A percentile compares a stretch with the other conserved stretches of the same genome.
Conservation (phyloP, 768 basidiomycete species). For the Tulasnella calospora region DNA sequence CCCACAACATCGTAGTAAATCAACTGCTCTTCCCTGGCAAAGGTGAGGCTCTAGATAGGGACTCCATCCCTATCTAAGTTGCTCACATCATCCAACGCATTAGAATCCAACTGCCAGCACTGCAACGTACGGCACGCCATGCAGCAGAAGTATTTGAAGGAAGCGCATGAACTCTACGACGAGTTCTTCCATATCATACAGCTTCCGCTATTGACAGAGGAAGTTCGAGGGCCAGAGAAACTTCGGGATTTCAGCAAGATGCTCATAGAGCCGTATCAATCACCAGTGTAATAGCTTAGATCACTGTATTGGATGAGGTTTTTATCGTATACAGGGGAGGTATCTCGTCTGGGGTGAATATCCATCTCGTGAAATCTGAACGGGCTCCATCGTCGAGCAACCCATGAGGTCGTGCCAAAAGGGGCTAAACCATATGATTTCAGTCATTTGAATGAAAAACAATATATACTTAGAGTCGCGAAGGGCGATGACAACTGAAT, state of each 20-base stretch:
- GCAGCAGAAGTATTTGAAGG: conserved; percentile 96
- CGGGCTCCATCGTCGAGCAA: too few species aligned
- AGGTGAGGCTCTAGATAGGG: conserved; percentile 46
- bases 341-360: too few species aligned
- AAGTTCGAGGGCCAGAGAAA: conserved; percentile 92
- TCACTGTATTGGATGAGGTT: not conserved
- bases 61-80: not conserved
- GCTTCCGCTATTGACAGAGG: conserved; percentile 90
- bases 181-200: conserved; percentile 97
- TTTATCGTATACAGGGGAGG: not conserved
- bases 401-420: too few species aligned
- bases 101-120: conserved; percentile 91
- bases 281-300: not conserved
- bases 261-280: conserved; percentile 70
- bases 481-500: too few species aligned
- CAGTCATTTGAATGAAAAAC: too few species aligned
- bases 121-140: conserved; percentile 91
- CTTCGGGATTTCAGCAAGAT: conserved; percentile 89
- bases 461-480: too few species aligned
- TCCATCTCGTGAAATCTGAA: too few species aligned
- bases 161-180: conserved; percentile 95
- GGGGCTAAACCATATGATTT: too few species aligned
- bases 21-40: conserved; percentile 91
- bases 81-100: not conserved
- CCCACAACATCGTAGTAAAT: conserved; percentile 98